Conservation (phyloP, 176 grass and related monocot genomes). For the Metroxylon sagu region DNA sequence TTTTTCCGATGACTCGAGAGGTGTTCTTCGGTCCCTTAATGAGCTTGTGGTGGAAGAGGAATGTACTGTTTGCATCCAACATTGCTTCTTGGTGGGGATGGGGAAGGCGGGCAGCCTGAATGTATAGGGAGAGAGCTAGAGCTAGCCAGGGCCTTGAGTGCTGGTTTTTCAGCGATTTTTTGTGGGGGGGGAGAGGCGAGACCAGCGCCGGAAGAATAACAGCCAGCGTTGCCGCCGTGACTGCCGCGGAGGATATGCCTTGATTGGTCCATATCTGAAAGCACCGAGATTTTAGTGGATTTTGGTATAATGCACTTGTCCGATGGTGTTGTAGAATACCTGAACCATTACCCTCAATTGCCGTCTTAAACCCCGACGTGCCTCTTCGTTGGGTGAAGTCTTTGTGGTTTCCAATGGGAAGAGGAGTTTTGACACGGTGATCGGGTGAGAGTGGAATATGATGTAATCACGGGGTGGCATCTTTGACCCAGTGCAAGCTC, state of each 20-base stretch:
- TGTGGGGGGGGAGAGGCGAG: constrained; percentile 54
- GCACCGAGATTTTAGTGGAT: too few species aligned
- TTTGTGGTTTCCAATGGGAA: too few species aligned
- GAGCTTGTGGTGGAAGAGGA: constrained; percentile 59
- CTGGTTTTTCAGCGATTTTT: constrained; percentile 13
- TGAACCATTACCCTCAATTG: too few species aligned
- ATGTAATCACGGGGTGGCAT: too few species aligned
- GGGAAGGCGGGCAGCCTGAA: constrained; percentile 22
- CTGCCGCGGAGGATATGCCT: constrained; percentile 45
- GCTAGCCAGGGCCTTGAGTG: neutral
- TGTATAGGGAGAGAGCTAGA: constrained; percentile 25
- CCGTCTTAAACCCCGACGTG: too few species aligned
- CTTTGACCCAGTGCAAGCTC: too few species aligned
- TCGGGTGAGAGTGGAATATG: too few species aligned
- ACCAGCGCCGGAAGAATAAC: constrained; percentile 77
- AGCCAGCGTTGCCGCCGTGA: constrained; percentile 62
- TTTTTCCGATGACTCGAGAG: constrained; percentile 37
- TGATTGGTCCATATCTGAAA: too few species aligned
- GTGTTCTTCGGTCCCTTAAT: constrained; percentile 25
- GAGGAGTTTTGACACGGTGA: too few species aligned
- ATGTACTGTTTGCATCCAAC: constrained; percentile 2
- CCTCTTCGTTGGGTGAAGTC: too few species aligned
- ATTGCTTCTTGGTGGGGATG: neutral
- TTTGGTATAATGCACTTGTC: too few species aligned
- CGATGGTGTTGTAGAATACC: too few species aligned